phyloP scores from a whole-genome alignment of 2,329 filamentous ascomycete genomes.

The Talaromyces sp. region DNA sequence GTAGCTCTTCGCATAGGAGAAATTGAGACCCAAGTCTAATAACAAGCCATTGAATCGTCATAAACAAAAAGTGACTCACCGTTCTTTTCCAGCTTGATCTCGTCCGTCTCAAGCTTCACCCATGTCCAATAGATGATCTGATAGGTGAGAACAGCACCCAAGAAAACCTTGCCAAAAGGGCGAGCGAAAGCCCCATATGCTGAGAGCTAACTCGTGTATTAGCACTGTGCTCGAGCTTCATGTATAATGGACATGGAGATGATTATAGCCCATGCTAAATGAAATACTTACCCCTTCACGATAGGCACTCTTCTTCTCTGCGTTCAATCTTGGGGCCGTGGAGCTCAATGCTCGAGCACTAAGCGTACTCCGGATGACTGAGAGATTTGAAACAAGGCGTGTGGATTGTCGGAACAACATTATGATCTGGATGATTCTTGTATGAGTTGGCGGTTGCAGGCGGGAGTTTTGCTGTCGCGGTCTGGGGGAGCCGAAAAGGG shows the following conservation, averaged over 20 bases:
- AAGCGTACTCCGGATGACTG: not conserved
- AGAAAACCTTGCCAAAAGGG: constrained; percentile 52
- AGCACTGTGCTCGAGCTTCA: not conserved
- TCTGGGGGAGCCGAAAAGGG: constrained; percentile 13
- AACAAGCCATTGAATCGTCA: too few relatives aligned
- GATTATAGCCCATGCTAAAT: not conserved
- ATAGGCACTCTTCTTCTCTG: constrained; percentile 25
- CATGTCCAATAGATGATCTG: constrained; percentile 53
- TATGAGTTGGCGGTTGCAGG: constrained; percentile 2
- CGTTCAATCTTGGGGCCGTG: constrained; percentile 10
- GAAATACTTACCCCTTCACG: constrained; percentile 32
- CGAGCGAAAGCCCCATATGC: constrained; percentile 45
- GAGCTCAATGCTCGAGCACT: constrained; percentile 10
- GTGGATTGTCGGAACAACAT: constrained; percentile 17
- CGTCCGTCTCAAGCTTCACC: constrained; percentile 52
- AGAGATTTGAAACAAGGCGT: not conserved
- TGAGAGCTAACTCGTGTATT: constrained; percentile 33
- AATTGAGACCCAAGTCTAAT: too few relatives aligned
- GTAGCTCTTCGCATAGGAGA: not conserved
- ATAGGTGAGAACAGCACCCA: constrained; percentile 52
- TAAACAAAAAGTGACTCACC: constrained; percentile 21
- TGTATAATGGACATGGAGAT: too few relatives aligned
- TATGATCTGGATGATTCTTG: constrained; percentile 1
- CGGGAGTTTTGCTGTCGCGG: constrained; percentile 4
- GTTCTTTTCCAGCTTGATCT: constrained; percentile 46